These are phyloP conservation scores for Candida labiduridarum DNA, from an alignment of 1,139 yeast species.

Conservation along the genomic window DNA sequence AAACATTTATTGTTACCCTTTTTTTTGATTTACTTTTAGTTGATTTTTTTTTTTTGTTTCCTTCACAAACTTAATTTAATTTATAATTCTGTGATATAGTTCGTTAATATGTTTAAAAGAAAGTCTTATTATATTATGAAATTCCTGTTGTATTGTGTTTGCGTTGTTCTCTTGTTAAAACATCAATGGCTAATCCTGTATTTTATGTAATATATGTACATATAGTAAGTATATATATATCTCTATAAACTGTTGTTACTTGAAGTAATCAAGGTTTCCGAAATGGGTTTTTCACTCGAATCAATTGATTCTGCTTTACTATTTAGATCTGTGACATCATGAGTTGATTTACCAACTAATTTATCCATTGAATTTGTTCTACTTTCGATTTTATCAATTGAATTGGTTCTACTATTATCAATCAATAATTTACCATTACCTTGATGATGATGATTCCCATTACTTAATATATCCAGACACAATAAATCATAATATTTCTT, in stretches of 20 bases:
- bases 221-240: neutral
- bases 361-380: conserved; percentile 13
- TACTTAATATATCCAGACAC: conserved; percentile 22
- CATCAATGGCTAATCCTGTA: neutral
- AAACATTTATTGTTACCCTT: neutral
- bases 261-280: conserved; percentile 6
- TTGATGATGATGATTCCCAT: conserved; percentile 9
- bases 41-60: neutral
- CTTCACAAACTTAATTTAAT: neutral
- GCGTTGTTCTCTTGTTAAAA: neutral
- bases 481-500: conserved; percentile 42
- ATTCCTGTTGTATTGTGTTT: neutral
- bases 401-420: conserved; percentile 10
- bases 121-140: neutral
- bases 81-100: conserved; percentile 1
- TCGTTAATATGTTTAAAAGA: conserved; percentile 2
- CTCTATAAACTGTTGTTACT: conserved; percentile 13
- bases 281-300: conserved; percentile 10
- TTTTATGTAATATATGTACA: neutral
- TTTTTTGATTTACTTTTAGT: neutral
- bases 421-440: conserved; percentile 10
- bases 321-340: conserved; percentile 10
- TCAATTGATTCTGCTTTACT: conserved; percentile 16
- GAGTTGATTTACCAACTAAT: conserved; percentile 6
- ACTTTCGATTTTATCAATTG: conserved; percentile 11